phyloP scores from a whole-genome alignment of 352 stramenopile species.

The Globisporangium nagaii region DNA sequence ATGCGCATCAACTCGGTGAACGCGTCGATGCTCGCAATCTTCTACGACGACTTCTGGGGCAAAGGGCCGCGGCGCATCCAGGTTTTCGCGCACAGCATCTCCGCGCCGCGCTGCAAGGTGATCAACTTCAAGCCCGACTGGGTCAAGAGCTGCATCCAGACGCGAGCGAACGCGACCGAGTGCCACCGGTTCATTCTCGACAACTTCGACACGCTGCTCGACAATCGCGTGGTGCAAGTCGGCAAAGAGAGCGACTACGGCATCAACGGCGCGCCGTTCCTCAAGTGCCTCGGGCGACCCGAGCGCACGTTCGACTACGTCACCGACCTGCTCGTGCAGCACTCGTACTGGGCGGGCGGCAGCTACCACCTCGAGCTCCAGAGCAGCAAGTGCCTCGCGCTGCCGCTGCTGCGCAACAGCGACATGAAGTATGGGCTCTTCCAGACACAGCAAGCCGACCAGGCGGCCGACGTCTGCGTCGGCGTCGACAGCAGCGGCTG shows the following conservation, averaged over 20 bases:
- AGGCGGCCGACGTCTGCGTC: slow-evolving; percentile 34
- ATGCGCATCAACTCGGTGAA: slow-evolving; percentile 37
- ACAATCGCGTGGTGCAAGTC: slow-evolving; percentile 29
- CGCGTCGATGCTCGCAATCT: slow-evolving; percentile 20
- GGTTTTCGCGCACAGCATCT: slow-evolving; percentile 37
- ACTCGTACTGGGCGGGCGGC: slow-evolving; percentile 47
- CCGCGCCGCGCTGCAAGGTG: slow-evolving; percentile 26
- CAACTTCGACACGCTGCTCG: slow-evolving; percentile 30
- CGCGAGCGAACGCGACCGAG: slow-evolving; percentile 31
- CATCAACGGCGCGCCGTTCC: slow-evolving; percentile 25
- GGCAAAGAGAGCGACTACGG: slow-evolving; percentile 34
- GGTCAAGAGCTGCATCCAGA: slow-evolving; percentile 28
- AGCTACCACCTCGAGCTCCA: slow-evolving; percentile 45
- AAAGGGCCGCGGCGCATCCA: slow-evolving; percentile 24
- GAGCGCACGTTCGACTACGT: slow-evolving; percentile 40
- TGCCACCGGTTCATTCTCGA: slow-evolving; percentile 47
- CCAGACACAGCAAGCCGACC: slow-evolving; percentile 27
- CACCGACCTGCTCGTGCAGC: slow-evolving; percentile 47
- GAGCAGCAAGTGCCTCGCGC: slow-evolving; percentile 37
- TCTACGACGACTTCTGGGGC: slow-evolving; percentile 42
- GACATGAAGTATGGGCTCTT: slow-evolving; percentile 48
- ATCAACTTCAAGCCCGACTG: slow-evolving; percentile 33
- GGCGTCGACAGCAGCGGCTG: slow-evolving; percentile 32
- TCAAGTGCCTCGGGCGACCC: slow-evolving; percentile 39
- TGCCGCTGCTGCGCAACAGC: slow-evolving; percentile 26